phyloP scores from a whole-genome alignment of 225 moss, liverwort and hornwort genomes.

The Neckera pumila region DNA sequence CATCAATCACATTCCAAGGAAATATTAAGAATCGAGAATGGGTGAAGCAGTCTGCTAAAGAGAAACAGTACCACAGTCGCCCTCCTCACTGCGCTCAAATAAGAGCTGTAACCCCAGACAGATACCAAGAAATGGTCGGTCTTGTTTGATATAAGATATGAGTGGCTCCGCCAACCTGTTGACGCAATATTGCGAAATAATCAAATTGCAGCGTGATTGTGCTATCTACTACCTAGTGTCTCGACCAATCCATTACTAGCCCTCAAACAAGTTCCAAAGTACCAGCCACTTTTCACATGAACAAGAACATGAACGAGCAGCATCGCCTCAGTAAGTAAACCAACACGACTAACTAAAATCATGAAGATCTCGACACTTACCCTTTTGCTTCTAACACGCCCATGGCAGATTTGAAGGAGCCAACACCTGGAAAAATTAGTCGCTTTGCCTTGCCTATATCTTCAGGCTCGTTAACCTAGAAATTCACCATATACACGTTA shows the following conservation, averaged over 20 bases:
- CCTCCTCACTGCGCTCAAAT: conserved; percentile 80
- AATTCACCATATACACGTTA: background rate
- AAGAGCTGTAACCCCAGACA: conserved; percentile 90
- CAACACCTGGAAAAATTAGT: conserved; percentile 91
- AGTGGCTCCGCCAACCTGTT: conserved; percentile 71
- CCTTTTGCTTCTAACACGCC: conserved; percentile 58
- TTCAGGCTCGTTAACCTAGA: conserved; percentile 30
- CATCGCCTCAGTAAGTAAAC: background rate
- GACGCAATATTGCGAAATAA: background rate
- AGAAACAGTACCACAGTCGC: conserved; percentile 50
- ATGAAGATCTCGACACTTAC: conserved; percentile 16
- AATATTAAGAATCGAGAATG: background rate
- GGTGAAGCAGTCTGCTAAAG: background rate
- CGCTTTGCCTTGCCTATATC: conserved; percentile 74
- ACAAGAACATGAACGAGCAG: background rate
- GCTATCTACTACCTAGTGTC: background rate
- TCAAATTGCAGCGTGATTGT: background rate
- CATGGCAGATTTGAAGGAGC: conserved; percentile 77
- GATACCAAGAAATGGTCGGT: conserved; percentile 93
- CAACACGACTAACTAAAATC: background rate
- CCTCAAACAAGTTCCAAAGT: background rate
- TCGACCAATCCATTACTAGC: background rate
- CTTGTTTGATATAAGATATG: conserved; percentile 61
- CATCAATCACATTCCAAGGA: background rate
- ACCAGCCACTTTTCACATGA: background rate